phyloP scores from a whole-genome alignment of 768 basidiomycete species.

The Tricholoma hemisulphureum region DNA sequence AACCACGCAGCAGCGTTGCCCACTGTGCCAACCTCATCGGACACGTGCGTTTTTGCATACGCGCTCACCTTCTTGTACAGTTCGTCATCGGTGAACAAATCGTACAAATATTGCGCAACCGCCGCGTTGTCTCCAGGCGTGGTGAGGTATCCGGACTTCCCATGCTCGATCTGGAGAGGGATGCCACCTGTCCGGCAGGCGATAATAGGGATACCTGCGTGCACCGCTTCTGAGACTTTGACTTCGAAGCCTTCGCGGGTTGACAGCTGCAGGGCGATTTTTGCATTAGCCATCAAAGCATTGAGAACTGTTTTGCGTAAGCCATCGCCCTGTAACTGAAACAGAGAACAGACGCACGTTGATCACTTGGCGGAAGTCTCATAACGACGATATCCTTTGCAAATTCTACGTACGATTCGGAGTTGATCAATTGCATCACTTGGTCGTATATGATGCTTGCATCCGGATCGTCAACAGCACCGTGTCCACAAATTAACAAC shows the following conservation, averaged over 20 bases:
- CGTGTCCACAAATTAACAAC: constrained; percentile 83
- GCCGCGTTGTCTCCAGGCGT: constrained; percentile 71
- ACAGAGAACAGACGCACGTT: constrained; percentile 48
- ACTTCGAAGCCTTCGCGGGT: constrained; percentile 96
- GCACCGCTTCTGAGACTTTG: constrained; percentile 94
- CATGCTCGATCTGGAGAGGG: constrained; percentile 86
- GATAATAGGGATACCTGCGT: constrained; percentile 84
- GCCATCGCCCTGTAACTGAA: neutral
- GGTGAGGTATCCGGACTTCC: constrained; percentile 85
- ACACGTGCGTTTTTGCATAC: constrained; percentile 73
- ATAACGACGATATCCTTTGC: constrained; percentile 72
- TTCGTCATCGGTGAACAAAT: constrained; percentile 73
- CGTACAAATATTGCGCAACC: constrained; percentile 74
- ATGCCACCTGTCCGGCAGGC: constrained; percentile 88
- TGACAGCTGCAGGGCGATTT: constrained; percentile 88
- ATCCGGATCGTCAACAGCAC: constrained; percentile 93
- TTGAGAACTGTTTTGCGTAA: constrained; percentile 61
- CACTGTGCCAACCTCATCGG: constrained; percentile 82
- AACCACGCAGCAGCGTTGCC: constrained; percentile 69
- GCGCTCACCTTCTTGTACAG: constrained; percentile 63
- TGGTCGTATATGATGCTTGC: constrained; percentile 90
- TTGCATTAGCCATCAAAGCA: constrained; percentile 83
- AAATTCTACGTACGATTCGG: constrained; percentile 51
- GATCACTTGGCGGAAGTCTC: constrained; percentile 79
- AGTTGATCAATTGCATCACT: constrained; percentile 58